Conservation (phyloP, 495 filamentous ascomycete genomes). For the Penicillium macrosclerotiorum region DNA sequence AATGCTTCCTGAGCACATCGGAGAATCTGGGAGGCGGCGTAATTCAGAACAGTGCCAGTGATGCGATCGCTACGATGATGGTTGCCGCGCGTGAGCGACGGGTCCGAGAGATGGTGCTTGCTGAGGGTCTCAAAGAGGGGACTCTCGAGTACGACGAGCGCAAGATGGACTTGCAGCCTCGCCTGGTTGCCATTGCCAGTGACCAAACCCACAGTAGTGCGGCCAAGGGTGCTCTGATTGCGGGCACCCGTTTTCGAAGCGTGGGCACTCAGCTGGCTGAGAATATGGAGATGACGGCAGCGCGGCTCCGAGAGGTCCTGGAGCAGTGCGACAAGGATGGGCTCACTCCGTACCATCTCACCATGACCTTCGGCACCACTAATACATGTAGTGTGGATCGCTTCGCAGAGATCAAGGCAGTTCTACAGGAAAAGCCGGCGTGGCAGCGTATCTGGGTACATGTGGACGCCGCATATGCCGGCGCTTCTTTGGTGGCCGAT, state of each 20-base stretch:
- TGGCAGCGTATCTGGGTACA: slow-evolving; percentile 80
- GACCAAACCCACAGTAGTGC: slow-evolving; percentile 78
- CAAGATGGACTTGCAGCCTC: slow-evolving; percentile 61
- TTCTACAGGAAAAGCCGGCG: slow-evolving; percentile 58
- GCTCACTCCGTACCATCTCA: slow-evolving; percentile 82
- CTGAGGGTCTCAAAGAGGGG: slow-evolving; percentile 49
- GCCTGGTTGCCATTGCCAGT: slow-evolving; percentile 78
- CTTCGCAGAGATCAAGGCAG: slow-evolving; percentile 65
- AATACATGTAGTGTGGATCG: slow-evolving; percentile 84
- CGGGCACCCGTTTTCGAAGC: slow-evolving; percentile 73
- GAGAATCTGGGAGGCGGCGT: slow-evolving; percentile 80
- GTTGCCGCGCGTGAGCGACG: slow-evolving; percentile 83
- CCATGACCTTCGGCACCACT: slow-evolving; percentile 84
- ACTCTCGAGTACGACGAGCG: slow-evolving; percentile 50
- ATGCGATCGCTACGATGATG: slow-evolving; percentile 83
- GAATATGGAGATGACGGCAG: slow-evolving; percentile 69
- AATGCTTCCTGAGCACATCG: slow-evolving; percentile 72
- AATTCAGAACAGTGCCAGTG: slow-evolving; percentile 90
- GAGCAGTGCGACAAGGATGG: slow-evolving; percentile 60
- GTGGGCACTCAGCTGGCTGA: slow-evolving; percentile 60
- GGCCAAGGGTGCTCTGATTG: slow-evolving; percentile 83
- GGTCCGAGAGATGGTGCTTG: slow-evolving; percentile 54
- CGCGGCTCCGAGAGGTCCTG: slow-evolving; percentile 56
- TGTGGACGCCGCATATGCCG: slow-evolving; percentile 95
- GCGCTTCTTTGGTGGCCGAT: slow-evolving; percentile 74